Base-by-base conservation (phyloP, 495 filamentous ascomycete genomes). In the Penicillium crystallinum region DNA sequence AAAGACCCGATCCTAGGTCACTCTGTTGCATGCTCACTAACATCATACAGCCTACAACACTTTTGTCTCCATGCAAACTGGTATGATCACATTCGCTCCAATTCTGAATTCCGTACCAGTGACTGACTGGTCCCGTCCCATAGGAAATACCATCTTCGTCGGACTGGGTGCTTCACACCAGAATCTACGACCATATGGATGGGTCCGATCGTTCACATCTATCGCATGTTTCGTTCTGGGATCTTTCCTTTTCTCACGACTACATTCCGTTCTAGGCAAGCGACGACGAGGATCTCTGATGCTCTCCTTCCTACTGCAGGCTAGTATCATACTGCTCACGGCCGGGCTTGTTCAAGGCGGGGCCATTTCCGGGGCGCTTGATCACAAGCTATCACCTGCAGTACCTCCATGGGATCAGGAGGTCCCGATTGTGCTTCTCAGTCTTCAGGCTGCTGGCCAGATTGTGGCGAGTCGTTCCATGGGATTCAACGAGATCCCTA, bases 391-490 rank as follows among this genome's bases (percentile, higher is more conserved):
- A 23, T 34, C 55, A 8, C 39, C 21, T 14, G 46, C 5, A 6
- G 33, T 33, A 12, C 53, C 49, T 6, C 37, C 57, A 9, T 70
- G 65, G 63, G 55, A 53, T 12, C 59, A 68, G 22, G 56, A 64
- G 49, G 58, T 77, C 0, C 75, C 81, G 4, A 73, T 89, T 18
- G 82, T 77, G 5, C 69, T 88, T 33, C 70, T 90, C 36, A 82
- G 82, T 7, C 79, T 89, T 51, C 84, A 89, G 59, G 81, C 79
- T 22, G 84, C 82, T 4, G 84, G 84, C 0, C 84, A 87, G 67
- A 87, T 88, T 46, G 78, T 83, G 2, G 79, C 80, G 19, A 80
- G 75, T 49, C 72, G 86, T 5, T 62, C 80, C 8, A 57, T 89
- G 44, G 84, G 83, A 3, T 78, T 83, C 54, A 78, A 79, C 55